A percentile compares a stretch with the other conserved stretches of the same genome.
phyloP scores from a whole-genome alignment of 768 basidiomycete species.

The Podaxis sp. region DNA sequence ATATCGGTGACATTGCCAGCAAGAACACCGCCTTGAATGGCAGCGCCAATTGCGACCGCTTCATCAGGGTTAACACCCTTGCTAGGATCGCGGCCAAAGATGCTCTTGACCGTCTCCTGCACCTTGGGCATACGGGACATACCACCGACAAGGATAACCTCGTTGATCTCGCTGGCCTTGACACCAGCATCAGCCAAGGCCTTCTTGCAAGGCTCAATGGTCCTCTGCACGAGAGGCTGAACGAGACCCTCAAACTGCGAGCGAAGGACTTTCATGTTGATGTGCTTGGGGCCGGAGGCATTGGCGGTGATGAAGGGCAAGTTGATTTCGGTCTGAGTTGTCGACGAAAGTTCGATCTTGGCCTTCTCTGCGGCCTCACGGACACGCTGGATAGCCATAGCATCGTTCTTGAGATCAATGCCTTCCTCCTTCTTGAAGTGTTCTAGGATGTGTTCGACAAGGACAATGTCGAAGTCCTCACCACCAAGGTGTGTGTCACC shows the following conservation, averaged over 20 bases:
- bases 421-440: constrained; percentile 96
- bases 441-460: constrained; percentile 81
- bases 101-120: constrained; percentile 85
- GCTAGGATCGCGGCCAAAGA: constrained; percentile 95
- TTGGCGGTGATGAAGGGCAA: constrained; percentile 98
- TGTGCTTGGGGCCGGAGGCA: constrained; percentile 93
- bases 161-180: constrained; percentile 90
- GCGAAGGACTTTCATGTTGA: constrained; percentile 88
- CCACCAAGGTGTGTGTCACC: constrained; percentile 97
- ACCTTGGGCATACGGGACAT: constrained; percentile 99
- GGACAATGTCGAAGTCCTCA: constrained; percentile 94
- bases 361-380: constrained; percentile 99
- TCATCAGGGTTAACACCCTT: constrained; percentile 99
- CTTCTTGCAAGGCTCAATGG: constrained; percentile 96
- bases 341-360: constrained; percentile 96
- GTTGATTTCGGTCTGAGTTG: constrained; percentile 95
- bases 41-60: constrained; percentile 97
- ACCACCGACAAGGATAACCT: constrained; percentile 97
- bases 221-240: constrained; percentile 78
- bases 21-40: constrained; percentile 97
- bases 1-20: constrained; percentile 97
- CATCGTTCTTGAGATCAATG: constrained; percentile 77
- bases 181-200: constrained; percentile 92
- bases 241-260: constrained; percentile 91
- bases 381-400: constrained; percentile 98